A percentile compares a stretch with the other conserved stretches of the same genome.
phyloP scores from a whole-genome alignment of 306 rosid genomes.

The Trichosanthes truncata region DNA sequence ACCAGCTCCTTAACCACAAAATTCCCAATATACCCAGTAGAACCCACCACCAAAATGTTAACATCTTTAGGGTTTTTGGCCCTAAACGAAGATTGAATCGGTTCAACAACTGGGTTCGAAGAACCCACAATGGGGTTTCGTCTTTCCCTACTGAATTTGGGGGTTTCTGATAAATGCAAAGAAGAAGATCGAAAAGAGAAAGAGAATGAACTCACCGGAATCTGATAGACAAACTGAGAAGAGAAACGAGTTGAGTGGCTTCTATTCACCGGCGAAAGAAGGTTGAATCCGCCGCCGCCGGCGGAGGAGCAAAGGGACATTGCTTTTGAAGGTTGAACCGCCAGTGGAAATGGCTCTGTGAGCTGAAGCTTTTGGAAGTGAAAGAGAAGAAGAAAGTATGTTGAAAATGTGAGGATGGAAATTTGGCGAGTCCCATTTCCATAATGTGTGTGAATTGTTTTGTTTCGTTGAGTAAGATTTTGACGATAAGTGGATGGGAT shows the following conservation, averaged over 20 bases:
- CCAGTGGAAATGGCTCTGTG: background rate
- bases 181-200: constrained; percentile 20
- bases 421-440: constrained; percentile 6
- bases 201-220: constrained; percentile 37
- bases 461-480: constrained; percentile 20
- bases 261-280: constrained; percentile 35
- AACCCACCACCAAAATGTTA: constrained; percentile 70
- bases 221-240: constrained; percentile 40
- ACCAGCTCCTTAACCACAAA: constrained; percentile 78
- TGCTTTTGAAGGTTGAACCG: constrained; percentile 5
- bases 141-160: constrained; percentile 28
- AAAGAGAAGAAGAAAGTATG: background rate
- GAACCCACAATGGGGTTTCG: constrained; percentile 37
- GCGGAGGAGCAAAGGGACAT: constrained; percentile 62
- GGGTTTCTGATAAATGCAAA: constrained; percentile 17
- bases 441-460: background rate
- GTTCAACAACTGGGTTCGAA: constrained; percentile 30
- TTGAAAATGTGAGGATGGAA: constrained; percentile 21
- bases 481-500: constrained; percentile 30
- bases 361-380: background rate
- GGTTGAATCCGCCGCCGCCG: constrained; percentile 29
- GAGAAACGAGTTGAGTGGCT: constrained; percentile 29
- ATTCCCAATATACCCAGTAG: constrained; percentile 93
- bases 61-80: constrained; percentile 58
- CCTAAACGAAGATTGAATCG: constrained; percentile 39